A percentile compares a stretch with the other conserved stretches of the same genome.
Conservation (phyloP, 2,329 filamentous ascomycete species). For the Sporothrix globosa region DNA sequence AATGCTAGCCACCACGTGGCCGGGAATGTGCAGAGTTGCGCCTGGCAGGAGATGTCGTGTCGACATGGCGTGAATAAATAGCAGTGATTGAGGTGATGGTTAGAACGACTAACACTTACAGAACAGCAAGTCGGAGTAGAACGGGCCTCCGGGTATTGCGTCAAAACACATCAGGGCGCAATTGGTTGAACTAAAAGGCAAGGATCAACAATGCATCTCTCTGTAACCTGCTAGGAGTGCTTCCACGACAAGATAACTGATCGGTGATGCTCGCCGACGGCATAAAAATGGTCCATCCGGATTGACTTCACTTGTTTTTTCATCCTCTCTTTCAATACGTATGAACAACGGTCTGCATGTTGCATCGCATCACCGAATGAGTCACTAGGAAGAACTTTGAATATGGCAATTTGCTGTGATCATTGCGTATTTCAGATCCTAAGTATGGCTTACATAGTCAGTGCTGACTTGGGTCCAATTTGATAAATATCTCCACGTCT, state of each 20-base stretch:
- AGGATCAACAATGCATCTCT: not conserved
- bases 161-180: too few relatives aligned
- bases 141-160: too few relatives aligned
- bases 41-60: too few relatives aligned
- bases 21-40: too few relatives aligned
- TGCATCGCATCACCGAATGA: slow-evolving; percentile 8
- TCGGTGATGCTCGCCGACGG: slow-evolving; percentile 19
- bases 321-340: not conserved
- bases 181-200: not conserved
- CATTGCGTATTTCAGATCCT: not conserved
- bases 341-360: not conserved
- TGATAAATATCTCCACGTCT: too few relatives aligned
- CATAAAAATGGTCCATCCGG: not conserved
- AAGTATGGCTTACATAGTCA: too few relatives aligned
- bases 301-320: not conserved
- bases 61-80: not conserved
- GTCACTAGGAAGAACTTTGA: not conserved
- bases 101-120: not conserved
- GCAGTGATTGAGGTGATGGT: not conserved
- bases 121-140: not conserved
- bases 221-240: too few relatives aligned
- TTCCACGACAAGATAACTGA: not conserved
- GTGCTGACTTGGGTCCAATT: too few relatives aligned
- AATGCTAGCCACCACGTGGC: too few relatives aligned
- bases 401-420: not conserved